Conservation (phyloP, 2,329 filamentous ascomycete species). For the Fusarium verrucosum region DNA sequence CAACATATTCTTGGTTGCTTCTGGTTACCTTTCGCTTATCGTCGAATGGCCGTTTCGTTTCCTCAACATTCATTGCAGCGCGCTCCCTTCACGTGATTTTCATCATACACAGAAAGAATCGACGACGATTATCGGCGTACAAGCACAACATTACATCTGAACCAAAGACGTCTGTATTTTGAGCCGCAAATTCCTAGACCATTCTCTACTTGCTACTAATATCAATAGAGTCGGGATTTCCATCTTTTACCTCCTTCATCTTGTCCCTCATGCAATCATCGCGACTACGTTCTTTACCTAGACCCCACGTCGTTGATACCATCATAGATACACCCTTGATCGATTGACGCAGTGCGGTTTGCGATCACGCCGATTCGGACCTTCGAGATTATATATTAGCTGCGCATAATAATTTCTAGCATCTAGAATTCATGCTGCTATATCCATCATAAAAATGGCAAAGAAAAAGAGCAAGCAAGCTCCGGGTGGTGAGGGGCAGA, state of each 20-base stretch:
- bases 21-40: slow-evolving; percentile 4
- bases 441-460: slow-evolving; percentile 49
- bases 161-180: background rate
- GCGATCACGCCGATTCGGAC: background rate
- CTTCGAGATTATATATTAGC: background rate
- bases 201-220: background rate
- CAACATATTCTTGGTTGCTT: background rate
- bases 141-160: slow-evolving; percentile 17
- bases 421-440: slow-evolving; percentile 6
- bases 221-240: background rate
- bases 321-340: slow-evolving; percentile 25
- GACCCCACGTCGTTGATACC: slow-evolving; percentile 32
- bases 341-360: slow-evolving; percentile 4
- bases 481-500: slow-evolving; percentile 49
- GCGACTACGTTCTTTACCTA: slow-evolving; percentile 17
- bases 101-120: slow-evolving; percentile 13
- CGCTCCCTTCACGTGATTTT: slow-evolving; percentile 29
- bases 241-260: background rate
- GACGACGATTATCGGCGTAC: slow-evolving; percentile 7
- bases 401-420: background rate
- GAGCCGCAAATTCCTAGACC: background rate
- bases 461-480: slow-evolving; percentile 60
- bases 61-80: slow-evolving; percentile 2
- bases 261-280: slow-evolving; percentile 22
- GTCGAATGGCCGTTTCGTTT: background rate